These are phyloP conservation scores for Phytophthora europaea DNA, from an alignment of 352 stramenopile species.

Conservation along the genomic window DNA sequence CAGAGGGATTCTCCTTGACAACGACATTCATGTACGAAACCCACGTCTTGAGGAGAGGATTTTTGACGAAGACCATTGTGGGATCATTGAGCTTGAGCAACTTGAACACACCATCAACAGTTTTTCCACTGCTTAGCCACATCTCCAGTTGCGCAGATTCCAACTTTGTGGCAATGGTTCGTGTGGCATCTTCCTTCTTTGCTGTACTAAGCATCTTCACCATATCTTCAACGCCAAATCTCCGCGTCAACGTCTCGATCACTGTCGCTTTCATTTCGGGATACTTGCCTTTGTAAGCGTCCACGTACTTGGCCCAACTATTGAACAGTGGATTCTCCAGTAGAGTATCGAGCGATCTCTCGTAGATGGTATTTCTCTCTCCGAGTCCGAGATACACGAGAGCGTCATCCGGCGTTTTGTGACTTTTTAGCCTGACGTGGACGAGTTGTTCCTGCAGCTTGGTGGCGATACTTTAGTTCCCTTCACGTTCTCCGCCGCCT, in stretches of 20 bases:
- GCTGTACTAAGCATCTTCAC: not conserved
- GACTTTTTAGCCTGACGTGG: not conserved
- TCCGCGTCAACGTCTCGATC: not conserved
- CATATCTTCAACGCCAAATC: not conserved
- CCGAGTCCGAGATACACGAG: not conserved
- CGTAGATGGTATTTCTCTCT: not conserved
- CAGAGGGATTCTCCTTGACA: not conserved
- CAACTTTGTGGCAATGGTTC: not conserved
- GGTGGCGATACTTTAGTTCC: not conserved
- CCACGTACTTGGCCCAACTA: slow-evolving; percentile 1
- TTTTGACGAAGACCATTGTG: not conserved
- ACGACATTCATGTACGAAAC: not conserved
- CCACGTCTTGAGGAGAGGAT: not conserved
- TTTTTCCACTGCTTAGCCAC: not conserved
- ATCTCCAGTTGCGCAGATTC: not conserved
- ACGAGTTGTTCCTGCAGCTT: too few species aligned
- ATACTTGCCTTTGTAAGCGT: not conserved
- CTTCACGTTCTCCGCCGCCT: not conserved
- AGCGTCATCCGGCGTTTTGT: not conserved
- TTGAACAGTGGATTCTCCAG: slow-evolving; percentile 3
- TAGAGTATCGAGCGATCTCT: too few species aligned
- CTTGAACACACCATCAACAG: not conserved
- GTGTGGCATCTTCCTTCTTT: not conserved
- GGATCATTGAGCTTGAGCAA: not conserved
- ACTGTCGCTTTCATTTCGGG: not conserved